A percentile compares a stretch with the other conserved stretches of the same genome.
Evolutionary conservation across 306 rosid species (phyloP).

Genomic region (Cicer pinnatifidum): DNA sequence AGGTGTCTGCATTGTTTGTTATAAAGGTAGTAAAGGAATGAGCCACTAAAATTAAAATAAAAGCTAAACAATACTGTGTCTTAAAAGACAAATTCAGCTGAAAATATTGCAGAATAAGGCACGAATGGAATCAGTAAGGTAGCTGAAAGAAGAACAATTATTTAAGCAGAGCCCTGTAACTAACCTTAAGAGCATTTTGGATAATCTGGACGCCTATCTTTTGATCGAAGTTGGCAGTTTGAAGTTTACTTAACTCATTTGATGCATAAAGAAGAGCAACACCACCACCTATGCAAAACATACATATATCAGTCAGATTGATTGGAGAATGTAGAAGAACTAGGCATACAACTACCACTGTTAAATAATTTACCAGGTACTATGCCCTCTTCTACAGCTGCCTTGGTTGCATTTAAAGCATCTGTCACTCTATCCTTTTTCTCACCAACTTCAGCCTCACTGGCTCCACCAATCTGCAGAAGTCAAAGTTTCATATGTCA

Average conservation of each 20-base stretch:
- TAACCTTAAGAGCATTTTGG: slow-evolving; percentile 90
- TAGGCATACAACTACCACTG: not conserved
- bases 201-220: slow-evolving; percentile 95
- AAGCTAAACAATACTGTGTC: not conserved
- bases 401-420: slow-evolving; percentile 95
- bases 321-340: not conserved
- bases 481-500: not conserved
- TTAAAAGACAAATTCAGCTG: not conserved
- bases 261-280: slow-evolving; percentile 96
- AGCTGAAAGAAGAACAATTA: not conserved
- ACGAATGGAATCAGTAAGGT: not conserved
- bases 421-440: slow-evolving; percentile 97
- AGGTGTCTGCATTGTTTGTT: slow-evolving; percentile 68
- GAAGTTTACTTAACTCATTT: slow-evolving; percentile 76
- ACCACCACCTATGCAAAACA: slow-evolving; percentile 70
- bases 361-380: slow-evolving; percentile 65
- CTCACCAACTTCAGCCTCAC: slow-evolving; percentile 94
- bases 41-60: slow-evolving; percentile 6
- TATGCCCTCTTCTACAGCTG: slow-evolving; percentile 97
- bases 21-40: not conserved
- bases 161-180: not conserved
- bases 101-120: slow-evolving; percentile 20
- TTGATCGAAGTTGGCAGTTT: slow-evolving; percentile 90
- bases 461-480: slow-evolving; percentile 93
- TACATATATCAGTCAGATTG: not conserved